Conservation (phyloP, 108 stramenopile species). For the Seminavis robusta region DNA sequence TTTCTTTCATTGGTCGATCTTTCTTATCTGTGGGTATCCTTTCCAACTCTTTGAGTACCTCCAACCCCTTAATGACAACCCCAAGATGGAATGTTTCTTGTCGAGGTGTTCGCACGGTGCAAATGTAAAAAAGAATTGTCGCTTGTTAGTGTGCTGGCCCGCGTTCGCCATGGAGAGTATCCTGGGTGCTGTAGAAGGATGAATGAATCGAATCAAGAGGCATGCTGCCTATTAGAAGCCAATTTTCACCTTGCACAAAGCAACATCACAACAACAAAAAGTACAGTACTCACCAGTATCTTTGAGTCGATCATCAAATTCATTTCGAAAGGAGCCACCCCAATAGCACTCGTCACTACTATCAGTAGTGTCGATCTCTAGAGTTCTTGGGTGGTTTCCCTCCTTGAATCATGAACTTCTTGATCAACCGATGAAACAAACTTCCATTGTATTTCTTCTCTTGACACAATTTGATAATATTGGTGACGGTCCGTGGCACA, state of each 20-base stretch:
- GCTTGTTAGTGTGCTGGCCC: constrained; percentile 83
- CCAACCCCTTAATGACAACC: constrained; percentile 79
- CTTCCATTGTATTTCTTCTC: constrained; percentile 84
- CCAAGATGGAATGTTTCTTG: constrained; percentile 97
- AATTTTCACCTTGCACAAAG: no score
- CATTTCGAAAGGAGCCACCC: constrained; percentile 80
- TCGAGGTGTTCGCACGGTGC: constrained; percentile 87
- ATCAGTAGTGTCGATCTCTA: no score
- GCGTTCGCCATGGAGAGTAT: constrained; percentile 95
- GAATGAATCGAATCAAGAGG: no score
- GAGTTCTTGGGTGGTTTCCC: no score
- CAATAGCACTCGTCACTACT: constrained; percentile 82
- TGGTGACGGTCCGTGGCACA: constrained; percentile 85
- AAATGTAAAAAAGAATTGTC: constrained; percentile 98
- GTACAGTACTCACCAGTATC: constrained; percentile 50
- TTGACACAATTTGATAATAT: constrained; percentile 86
- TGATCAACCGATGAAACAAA: constrained; percentile 89
- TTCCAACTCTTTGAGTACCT: constrained; percentile 41
- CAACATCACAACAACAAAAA: no score
- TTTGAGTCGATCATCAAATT: constrained; percentile 88
- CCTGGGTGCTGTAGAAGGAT: no score
- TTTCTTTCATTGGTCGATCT: constrained; percentile 58
- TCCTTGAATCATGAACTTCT: constrained; percentile 93
- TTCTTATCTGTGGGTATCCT: constrained; percentile 67
- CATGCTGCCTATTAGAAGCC: no score